These are phyloP conservation scores for Neofusicoccum laricinum DNA, from an alignment of 2,329 filamentous ascomycete genomes.

Conservation along the genomic window DNA sequence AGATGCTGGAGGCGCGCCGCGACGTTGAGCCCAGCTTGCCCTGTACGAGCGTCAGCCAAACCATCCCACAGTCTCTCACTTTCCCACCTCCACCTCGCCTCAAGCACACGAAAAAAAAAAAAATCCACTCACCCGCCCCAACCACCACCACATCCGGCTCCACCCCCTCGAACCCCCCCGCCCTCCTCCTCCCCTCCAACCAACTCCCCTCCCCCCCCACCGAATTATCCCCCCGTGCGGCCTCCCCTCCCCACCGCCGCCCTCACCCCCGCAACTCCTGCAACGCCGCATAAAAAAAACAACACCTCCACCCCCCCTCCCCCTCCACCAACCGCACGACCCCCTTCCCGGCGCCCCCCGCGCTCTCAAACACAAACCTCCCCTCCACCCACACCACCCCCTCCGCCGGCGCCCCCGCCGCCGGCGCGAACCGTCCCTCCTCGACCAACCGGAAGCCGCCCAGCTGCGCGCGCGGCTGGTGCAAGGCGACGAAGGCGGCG, in stretches of 20 bases:
- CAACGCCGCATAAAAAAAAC: constrained; percentile 61
- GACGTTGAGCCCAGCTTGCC: constrained; percentile 30
- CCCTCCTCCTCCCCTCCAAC: constrained; percentile 34
- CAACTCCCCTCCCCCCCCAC: constrained; percentile 53
- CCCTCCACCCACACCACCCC: constrained; percentile 55
- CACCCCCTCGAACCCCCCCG: constrained; percentile 29
- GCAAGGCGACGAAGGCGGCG: constrained; percentile 36
- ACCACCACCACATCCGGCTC: constrained; percentile 63
- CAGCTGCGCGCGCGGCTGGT: constrained; percentile 40
- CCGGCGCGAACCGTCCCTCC: constrained; percentile 46
- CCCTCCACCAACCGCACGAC: constrained; percentile 51
- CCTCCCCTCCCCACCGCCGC: constrained; percentile 49
- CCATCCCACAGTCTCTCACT: neutral
- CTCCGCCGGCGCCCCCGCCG: constrained; percentile 49
- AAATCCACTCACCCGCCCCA: constrained; percentile 39
- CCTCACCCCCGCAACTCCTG: constrained; percentile 53
- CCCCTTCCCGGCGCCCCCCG: constrained; percentile 55
- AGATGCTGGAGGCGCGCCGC: constrained; percentile 41
- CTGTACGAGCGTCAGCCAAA: constrained; percentile 9
- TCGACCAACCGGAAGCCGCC: constrained; percentile 28
- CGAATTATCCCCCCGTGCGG: constrained; percentile 62
- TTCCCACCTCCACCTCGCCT: too few relatives aligned
- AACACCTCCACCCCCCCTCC: constrained; percentile 57
- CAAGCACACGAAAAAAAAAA: neutral
- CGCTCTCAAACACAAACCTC: constrained; percentile 55